Base-by-base conservation (phyloP, 164 flowering plant species). In the Buxus sempervirens region DNA sequence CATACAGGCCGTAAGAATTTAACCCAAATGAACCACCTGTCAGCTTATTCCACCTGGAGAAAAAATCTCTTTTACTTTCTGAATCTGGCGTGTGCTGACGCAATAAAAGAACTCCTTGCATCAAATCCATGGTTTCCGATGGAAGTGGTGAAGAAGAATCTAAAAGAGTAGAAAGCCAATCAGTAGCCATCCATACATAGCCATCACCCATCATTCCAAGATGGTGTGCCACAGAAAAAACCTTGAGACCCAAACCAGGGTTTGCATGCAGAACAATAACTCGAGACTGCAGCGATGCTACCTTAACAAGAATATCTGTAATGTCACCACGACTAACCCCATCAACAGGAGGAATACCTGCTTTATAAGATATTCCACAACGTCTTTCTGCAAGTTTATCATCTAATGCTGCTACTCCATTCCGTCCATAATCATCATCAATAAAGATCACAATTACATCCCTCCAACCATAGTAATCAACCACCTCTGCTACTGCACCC, bases 131-230 rank as follows among this genome's bases (percentile, higher is more conserved):
- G 24, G 57, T 76, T 7, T 79, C 82, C 4, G 68, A 57, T 5
- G 85, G 79, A 15, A 82, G 78, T 16, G 87, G 82, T 15, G 72
- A 67, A 57, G 59, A 60, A 24, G 96, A 74, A 78, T 95, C 99
- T 25, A 95, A 63, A 42, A 77, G 41, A 18, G 88, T 70, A 27
- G 99, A 78, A 9, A 95, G 88, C 97, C 97, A 90, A 72, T 88
- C 89, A 13, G 99, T 88, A 58, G 96, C 87, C 66, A 95, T 86
- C 99, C 99, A 92, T 42, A 85, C 97, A 82, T 81, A 95, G 6
- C 96, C 99, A 62, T 72, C 81, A 0, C 73, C 82, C 90, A 92
- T 85, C 99, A 95, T 90, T 45, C 73, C 85, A 60, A 92, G 88
- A 78, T 83, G 66, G 0, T 76, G 69, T 9, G 97, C 99, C 63